A percentile compares a stretch with the other conserved stretches of the same genome.
These are phyloP conservation scores for Debaryomyces tyrocola DNA, from an alignment of 805 yeast genomes.

Conservation along the genomic window DNA sequence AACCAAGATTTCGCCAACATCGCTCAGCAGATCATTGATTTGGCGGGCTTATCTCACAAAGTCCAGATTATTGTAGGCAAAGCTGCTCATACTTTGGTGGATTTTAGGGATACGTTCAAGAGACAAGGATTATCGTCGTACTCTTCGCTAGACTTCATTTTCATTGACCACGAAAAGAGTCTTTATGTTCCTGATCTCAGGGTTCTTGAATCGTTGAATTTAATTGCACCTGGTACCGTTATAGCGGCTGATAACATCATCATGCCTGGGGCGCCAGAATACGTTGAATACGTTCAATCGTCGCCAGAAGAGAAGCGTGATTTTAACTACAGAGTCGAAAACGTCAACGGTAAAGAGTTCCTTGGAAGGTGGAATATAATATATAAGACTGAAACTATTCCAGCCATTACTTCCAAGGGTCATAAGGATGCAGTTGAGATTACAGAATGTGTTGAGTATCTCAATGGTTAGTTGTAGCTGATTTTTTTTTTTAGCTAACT, in stretches of 20 bases:
- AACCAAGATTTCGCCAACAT: slow-evolving; percentile 30
- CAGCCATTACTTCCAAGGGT: slow-evolving; percentile 12
- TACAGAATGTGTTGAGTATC: slow-evolving; percentile 28
- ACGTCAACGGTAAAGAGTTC: slow-evolving; percentile 26
- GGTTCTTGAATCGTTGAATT: slow-evolving; percentile 38
- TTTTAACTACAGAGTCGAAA: slow-evolving; percentile 23
- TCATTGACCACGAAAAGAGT: slow-evolving; percentile 42
- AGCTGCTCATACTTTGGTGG: slow-evolving; percentile 27
- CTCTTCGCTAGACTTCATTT: slow-evolving; percentile 32
- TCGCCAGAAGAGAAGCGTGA: slow-evolving; percentile 37
- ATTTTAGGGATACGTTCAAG: slow-evolving; percentile 18
- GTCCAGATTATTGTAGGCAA: slow-evolving; percentile 34
- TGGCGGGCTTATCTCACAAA: slow-evolving; percentile 32
- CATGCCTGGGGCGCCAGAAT: slow-evolving; percentile 40
- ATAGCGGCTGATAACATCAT: slow-evolving; percentile 40
- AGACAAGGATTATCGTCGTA: slow-evolving; percentile 7
- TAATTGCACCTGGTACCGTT: slow-evolving; percentile 39
- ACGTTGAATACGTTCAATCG: slow-evolving; percentile 34
- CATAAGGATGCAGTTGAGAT: slow-evolving; percentile 31
- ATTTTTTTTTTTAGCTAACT: not conserved
- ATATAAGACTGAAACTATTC: slow-evolving; percentile 33
- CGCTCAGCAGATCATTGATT: slow-evolving; percentile 25
- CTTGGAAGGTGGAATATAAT: slow-evolving; percentile 42
- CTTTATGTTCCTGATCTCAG: slow-evolving; percentile 43
- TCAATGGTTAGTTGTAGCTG: slow-evolving; percentile 18